Percentiles rank a stretch among this genome's conserved stretches.
These are phyloP conservation scores for Cladosporium cucumerinum DNA, from an alignment of 2,329 filamentous ascomycete species.

Conservation along the genomic window DNA sequence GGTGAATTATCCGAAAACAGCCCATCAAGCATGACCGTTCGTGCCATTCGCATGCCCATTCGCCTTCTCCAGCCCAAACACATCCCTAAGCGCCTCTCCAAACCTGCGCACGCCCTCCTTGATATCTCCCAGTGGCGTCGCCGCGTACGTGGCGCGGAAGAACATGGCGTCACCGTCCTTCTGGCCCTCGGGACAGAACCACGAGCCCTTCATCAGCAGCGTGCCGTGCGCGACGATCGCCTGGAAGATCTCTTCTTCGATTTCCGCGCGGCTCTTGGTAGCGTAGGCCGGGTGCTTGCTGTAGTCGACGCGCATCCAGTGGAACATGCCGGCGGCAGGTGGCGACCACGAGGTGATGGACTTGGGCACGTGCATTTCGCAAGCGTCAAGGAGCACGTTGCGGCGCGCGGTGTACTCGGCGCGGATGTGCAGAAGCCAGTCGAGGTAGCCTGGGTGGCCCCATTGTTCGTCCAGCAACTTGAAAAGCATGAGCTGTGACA, in stretches of 20 bases:
- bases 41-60: constrained; percentile 15
- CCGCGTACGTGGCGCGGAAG: constrained; percentile 87
- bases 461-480: constrained; percentile 90
- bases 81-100: constrained; percentile 65
- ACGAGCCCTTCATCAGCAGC: constrained; percentile 78
- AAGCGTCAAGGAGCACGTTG: constrained; percentile 73
- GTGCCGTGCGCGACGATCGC: constrained; percentile 72
- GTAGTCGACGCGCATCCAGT: constrained; percentile 71
- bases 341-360: constrained; percentile 76
- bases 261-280: constrained; percentile 53
- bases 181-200: constrained; percentile 78
- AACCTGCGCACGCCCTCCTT: constrained; percentile 58
- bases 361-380: constrained; percentile 70
- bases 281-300: constrained; percentile 60
- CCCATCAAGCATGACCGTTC: constrained; percentile 1
- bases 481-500: constrained; percentile 79
- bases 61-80: constrained; percentile 49
- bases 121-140: constrained; percentile 58
- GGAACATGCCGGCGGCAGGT: constrained; percentile 90
- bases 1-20: neutral
- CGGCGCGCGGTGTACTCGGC: constrained; percentile 76
- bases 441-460: constrained; percentile 86
- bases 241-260: constrained; percentile 87
- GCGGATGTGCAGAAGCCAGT: constrained; percentile 82
- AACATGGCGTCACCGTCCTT: constrained; percentile 63